Base-by-base conservation (phyloP, 169 alveolate species). In the Besnoitia besnoiti region DNA sequence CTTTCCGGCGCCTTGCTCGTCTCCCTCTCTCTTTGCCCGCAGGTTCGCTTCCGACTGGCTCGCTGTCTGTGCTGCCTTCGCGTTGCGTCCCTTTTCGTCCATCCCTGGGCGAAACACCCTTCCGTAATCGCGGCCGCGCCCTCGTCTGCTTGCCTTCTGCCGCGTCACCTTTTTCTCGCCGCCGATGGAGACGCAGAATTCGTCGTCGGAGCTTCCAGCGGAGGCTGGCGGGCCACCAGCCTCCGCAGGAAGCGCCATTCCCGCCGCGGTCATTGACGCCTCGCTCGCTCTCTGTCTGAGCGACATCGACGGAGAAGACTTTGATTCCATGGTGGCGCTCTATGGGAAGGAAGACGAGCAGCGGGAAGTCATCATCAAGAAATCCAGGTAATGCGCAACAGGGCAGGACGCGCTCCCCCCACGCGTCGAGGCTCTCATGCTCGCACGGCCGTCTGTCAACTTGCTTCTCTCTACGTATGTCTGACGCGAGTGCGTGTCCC, bases 291-390 rank as follows among this genome's bases (percentile, higher is more conserved):
- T 27, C 40, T 77, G 50, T 24, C 10, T 77, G 87, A 30, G 44
- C 14, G 87, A 77, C 55, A 24, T 87, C 42, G 85, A 62, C 67
- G 67, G 33, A 7, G 44, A 40, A 33, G 85, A 59, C 49, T 87
- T 87, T 35, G 61, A 42, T 10, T 14, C 42, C 8, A 44, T 61
- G 40, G 39, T 87, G 73, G 85, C 76, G 1, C 37, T 19, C 46
- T 87, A 87, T 62, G 85, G 46, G 21, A 62, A 46, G 33, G 85
- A 87, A 44, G 91, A 87, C 40, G 85, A 40, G 14, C 55, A 39
- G 40, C 7, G 85, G 33, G 91, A 87, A 42, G 59, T 12, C 24
- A 21, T 61, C 35, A 87, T 61, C 42, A 87, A 87, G 47, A 37
- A 33, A 67, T 8, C 61, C 61, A 59, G 91, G 85, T 51, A 47